Conservation (phyloP, 306 rosid genomes). For the Prunus dulcis region DNA sequence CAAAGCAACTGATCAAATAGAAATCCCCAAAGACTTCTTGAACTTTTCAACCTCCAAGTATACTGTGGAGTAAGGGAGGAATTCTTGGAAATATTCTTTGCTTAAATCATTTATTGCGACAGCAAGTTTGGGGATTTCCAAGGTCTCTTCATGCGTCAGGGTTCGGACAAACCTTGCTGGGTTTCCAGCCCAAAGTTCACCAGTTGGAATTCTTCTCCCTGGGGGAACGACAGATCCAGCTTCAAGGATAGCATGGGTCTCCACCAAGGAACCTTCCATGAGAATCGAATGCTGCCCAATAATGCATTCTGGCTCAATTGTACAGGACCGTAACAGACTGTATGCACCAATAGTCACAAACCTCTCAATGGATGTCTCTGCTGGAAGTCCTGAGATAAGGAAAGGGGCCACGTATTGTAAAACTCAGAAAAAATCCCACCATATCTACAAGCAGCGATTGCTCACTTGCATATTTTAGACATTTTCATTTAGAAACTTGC, state of each 20-base stretch:
- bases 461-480: neutral
- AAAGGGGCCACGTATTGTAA: conserved; percentile 21
- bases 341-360: conserved; percentile 90
- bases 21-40: conserved; percentile 85
- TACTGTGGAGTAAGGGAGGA: conserved; percentile 87
- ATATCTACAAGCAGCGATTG: neutral
- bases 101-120: conserved; percentile 90
- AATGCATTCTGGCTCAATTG: conserved; percentile 95
- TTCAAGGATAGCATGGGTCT: conserved; percentile 92
- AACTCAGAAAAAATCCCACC: neutral
- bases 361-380: conserved; percentile 81
- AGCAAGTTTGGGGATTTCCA: conserved; percentile 97
- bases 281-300: conserved; percentile 97
- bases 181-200: conserved; percentile 99
- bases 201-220: conserved; percentile 88
- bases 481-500: neutral
- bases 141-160: conserved; percentile 81
- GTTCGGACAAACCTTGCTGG: conserved; percentile 91
- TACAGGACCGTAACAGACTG: conserved; percentile 92
- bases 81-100: conserved; percentile 74
- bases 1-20: conserved; percentile 46
- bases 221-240: conserved; percentile 99
- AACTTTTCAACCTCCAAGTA: conserved; percentile 98
- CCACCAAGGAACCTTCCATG: conserved; percentile 97
- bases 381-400: conserved; percentile 77